Conservation (phyloP, 1,139 yeast species). For the Blastobotrys aristatus region DNA sequence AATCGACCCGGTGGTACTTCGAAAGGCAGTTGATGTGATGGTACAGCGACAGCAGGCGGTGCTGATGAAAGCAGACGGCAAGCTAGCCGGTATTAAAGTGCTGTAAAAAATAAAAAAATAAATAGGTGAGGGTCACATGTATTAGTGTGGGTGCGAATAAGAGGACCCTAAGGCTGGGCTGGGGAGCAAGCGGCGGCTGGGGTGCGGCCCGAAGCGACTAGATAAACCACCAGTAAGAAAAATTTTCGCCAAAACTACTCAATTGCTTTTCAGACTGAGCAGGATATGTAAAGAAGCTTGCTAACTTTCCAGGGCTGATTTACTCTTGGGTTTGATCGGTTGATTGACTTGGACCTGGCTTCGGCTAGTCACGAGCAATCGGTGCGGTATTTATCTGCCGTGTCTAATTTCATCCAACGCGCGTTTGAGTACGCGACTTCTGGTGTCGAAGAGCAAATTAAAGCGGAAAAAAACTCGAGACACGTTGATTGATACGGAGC, state of each 20-base stretch:
- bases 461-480: background rate
- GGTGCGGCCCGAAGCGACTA: no score
- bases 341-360: conserved; percentile 62
- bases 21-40: conserved; percentile 52
- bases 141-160: no score
- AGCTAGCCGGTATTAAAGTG: conserved; percentile 34
- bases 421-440: conserved; percentile 91
- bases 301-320: conserved; percentile 67
- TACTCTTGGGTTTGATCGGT: conserved; percentile 63
- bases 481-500: conserved; percentile 20
- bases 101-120: conserved; percentile 9
- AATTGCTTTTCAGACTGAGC: no score
- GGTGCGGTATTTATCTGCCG: conserved; percentile 79
- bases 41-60: conserved; percentile 51
- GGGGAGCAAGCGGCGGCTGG: no score
- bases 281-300: no score
- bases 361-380: conserved; percentile 64
- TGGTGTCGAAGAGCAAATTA: conserved; percentile 26
- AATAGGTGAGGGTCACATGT: background rate
- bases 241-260: no score
- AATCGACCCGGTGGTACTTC: conserved; percentile 55
- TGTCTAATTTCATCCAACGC: conserved; percentile 78
- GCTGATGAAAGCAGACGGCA: conserved; percentile 32
- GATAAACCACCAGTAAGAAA: no score
- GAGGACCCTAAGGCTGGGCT: no score